A percentile compares a stretch with the other conserved stretches of the same genome.
Conservation (phyloP, 768 basidiomycete species). For the Dacryopinax primogenitus region DNA sequence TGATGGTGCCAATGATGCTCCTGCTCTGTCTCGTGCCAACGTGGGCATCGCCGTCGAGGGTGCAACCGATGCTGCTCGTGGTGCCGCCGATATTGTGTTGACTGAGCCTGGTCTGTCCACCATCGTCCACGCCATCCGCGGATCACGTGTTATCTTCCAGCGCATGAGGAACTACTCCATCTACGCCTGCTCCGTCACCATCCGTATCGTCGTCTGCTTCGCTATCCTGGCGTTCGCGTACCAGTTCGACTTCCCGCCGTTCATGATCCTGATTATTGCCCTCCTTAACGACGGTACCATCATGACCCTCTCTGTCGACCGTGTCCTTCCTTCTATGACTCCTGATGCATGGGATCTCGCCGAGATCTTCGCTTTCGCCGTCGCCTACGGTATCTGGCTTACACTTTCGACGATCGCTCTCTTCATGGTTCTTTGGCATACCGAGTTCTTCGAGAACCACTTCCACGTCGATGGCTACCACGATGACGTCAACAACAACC, state of each 20-base stretch:
- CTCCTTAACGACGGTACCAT: conserved; percentile 96
- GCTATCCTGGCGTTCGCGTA: conserved; percentile 89
- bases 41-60: conserved; percentile 99
- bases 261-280: conserved; percentile 98
- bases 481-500: conserved; percentile 46
- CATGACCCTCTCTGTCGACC: conserved; percentile 95
- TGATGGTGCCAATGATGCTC: conserved; percentile 98
- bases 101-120: conserved; percentile 98
- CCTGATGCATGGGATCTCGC: conserved; percentile 94
- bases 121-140: conserved; percentile 96
- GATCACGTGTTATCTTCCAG: conserved; percentile 98
- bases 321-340: conserved; percentile 81
- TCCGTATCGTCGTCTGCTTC: conserved; percentile 98
- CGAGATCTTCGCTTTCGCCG: conserved; percentile 90
- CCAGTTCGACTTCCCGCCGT: conserved; percentile 97
- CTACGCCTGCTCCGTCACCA: conserved; percentile 89
- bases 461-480: conserved; percentile 48
- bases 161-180: conserved; percentile 99
- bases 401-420: conserved; percentile 81
- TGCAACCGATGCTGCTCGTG: conserved; percentile 96
- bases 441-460: conserved; percentile 76
- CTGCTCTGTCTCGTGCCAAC: conserved; percentile 93
- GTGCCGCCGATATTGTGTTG: conserved; percentile 94
- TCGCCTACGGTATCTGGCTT: conserved; percentile 91
- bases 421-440: conserved; percentile 72